These are phyloP conservation scores for Colletotrichum sp. DNA, from an alignment of 2,329 filamentous ascomycete genomes.

Conservation along the genomic window DNA sequence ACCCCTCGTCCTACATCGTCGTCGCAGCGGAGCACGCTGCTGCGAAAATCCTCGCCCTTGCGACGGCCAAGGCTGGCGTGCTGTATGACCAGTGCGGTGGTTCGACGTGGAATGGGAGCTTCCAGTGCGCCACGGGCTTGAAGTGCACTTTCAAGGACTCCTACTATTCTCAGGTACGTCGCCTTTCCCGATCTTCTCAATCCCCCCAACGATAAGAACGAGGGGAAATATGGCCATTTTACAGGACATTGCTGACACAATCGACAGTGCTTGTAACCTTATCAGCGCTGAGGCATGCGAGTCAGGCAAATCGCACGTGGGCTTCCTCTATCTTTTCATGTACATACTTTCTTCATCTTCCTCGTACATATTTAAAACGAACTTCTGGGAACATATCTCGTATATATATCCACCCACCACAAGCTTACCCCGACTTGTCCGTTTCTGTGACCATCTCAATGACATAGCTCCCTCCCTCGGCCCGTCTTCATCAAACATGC, in stretches of 20 bases:
- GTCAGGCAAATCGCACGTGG: not conserved
- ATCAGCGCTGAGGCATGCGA: not conserved
- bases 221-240: not conserved
- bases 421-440: not conserved
- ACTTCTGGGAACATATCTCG: not conserved
- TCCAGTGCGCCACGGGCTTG: conserved; percentile 23
- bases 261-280: not conserved
- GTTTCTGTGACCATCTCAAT: not conserved
- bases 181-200: not conserved
- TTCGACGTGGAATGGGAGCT: conserved; percentile 25
- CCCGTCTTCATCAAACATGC: not conserved
- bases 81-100: conserved; percentile 26
- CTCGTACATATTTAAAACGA: not conserved
- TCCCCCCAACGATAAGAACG: rapidly evolving
- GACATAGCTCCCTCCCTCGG: not conserved
- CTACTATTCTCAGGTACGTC: conserved; percentile 22
- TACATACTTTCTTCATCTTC: not conserved
- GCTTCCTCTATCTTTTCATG: not conserved
- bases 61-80: not conserved
- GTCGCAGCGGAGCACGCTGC: conserved; percentile 67
- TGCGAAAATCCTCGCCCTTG: conserved; percentile 23
- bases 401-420: not conserved
- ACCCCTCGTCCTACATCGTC: conserved; percentile 70
- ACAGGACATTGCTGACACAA: not conserved
- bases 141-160: conserved; percentile 23